phyloP scores from a whole-genome alignment of 2,329 filamentous ascomycete genomes.

The Colletotrichum costaricense region DNA sequence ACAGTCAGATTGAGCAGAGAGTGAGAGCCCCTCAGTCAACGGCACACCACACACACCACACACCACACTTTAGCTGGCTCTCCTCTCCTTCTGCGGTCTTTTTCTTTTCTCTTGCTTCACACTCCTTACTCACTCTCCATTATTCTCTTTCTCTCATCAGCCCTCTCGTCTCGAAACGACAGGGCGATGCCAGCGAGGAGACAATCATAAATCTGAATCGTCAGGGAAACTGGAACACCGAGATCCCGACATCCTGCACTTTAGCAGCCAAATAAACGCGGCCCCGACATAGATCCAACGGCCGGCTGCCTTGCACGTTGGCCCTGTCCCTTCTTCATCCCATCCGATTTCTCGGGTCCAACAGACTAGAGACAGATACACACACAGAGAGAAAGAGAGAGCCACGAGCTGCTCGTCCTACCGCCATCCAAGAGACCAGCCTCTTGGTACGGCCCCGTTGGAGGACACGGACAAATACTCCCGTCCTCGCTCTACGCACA shows the following conservation, averaged over 20 bases:
- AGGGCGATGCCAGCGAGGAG: conserved; percentile 21
- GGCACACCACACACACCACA: conserved; percentile 8
- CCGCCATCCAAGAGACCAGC: conserved; percentile 12
- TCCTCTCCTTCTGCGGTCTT: conserved; percentile 1
- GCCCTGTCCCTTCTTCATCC: conserved; percentile 21
- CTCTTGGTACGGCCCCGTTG: conserved; percentile 4
- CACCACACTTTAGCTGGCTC: background rate
- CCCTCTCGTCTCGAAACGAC: conserved; percentile 7
- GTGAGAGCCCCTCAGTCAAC: conserved; percentile 17
- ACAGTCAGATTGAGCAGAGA: conserved; percentile 31
- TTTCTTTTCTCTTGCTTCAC: background rate
- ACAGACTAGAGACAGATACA: background rate
- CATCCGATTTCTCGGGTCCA: conserved; percentile 23
- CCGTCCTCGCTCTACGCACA: background rate
- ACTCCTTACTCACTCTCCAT: background rate
- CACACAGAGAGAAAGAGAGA: background rate
- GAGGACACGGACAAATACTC: conserved; percentile 16
- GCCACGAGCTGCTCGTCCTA: conserved; percentile 16
- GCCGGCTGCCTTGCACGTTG: conserved; percentile 1
- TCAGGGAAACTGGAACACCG: background rate
- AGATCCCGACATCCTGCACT: background rate
- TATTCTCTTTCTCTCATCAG: background rate
- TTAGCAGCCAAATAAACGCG: conserved; percentile 9
- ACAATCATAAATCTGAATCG: conserved; percentile 1
- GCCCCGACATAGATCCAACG: conserved; percentile 11